phyloP scores from a whole-genome alignment of 2,329 filamentous ascomycete species.

The Aureobasidium lini region DNA sequence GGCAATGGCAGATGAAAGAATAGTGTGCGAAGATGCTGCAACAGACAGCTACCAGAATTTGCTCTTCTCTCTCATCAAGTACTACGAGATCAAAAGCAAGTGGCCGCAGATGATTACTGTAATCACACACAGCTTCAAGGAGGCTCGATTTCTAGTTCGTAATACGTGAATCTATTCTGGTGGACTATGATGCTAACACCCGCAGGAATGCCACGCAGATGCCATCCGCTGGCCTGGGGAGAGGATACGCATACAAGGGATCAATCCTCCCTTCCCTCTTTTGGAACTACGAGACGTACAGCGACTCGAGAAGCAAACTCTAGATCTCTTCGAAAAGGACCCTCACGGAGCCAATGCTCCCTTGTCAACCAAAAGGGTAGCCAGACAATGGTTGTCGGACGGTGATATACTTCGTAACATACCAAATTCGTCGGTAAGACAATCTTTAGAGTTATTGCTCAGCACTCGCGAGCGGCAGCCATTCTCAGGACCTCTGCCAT shows the following conservation, averaged over 20 bases:
- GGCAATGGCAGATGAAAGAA: slow-evolving; percentile 19
- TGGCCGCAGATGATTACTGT: slow-evolving; percentile 37
- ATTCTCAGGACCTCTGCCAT: not conserved
- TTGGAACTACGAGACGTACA: slow-evolving; percentile 1
- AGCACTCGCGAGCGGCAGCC: not conserved
- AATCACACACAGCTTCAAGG: slow-evolving; percentile 43
- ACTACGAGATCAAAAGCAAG: slow-evolving; percentile 30
- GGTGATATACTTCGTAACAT: not conserved
- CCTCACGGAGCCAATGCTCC: not conserved
- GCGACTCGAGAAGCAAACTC: not conserved
- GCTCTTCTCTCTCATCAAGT: slow-evolving; percentile 62
- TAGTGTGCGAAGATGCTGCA: slow-evolving; percentile 61
- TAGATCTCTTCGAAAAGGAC: not conserved
- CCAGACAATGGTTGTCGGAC: not conserved
- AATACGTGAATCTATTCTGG: no score
- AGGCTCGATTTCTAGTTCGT: slow-evolving; percentile 31
- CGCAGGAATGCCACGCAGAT: slow-evolving; percentile 27
- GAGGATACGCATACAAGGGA: slow-evolving; percentile 35
- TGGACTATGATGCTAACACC: not conserved
- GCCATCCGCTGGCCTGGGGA: slow-evolving; percentile 37
- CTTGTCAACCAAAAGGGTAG: not conserved
- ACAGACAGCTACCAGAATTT: slow-evolving; percentile 84
- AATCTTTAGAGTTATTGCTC: not conserved
- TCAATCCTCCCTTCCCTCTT: slow-evolving; percentile 35
- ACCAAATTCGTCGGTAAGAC: not conserved